Percentiles rank a stretch among this genome's conserved stretches.
Conservation (phyloP, 345 rosid genomes). For the Raphanus raphanistrum region DNA sequence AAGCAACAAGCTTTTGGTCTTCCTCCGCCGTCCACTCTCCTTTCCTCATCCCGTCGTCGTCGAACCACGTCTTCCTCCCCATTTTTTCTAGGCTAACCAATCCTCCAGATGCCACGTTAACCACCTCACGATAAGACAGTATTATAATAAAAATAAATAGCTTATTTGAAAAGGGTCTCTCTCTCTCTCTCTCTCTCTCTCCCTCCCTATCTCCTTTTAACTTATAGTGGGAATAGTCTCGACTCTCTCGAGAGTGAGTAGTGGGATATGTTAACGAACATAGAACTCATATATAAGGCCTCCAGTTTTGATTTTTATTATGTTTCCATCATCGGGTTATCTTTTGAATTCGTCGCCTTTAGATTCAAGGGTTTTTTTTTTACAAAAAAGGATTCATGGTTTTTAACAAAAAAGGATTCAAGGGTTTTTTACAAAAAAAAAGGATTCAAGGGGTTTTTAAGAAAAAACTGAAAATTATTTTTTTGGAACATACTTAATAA, state of each 20-base stretch:
- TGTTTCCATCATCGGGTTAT: conserved; percentile 7
- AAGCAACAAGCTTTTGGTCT: conserved; percentile 57
- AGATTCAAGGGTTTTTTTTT: background rate
- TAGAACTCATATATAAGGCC: background rate
- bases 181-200: no score
- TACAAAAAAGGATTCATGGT: no score
- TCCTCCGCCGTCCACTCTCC: conserved; percentile 88
- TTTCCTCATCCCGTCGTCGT: conserved; percentile 48
- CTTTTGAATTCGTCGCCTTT: background rate
- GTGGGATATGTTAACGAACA: conserved; percentile 2
- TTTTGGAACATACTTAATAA: no score
- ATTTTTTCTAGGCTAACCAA: conserved; percentile 18
- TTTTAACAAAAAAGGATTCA: no score
- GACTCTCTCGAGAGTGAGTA: background rate
- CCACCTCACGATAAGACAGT: conserved; percentile 1
- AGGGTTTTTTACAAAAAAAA: no score
- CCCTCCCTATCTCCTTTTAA: background rate
- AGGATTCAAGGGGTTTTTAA: no score
- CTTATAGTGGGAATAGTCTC: background rate
- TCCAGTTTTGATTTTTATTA: background rate
- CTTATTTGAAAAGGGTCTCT: background rate
- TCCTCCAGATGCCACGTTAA: background rate
- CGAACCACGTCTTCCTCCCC: conserved; percentile 35
- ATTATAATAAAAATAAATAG: background rate
- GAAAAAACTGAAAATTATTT: no score